Evolutionary conservation across 208 protist genomes (phyloP).

Genomic region (Tritrichomonas foetus): DNA sequence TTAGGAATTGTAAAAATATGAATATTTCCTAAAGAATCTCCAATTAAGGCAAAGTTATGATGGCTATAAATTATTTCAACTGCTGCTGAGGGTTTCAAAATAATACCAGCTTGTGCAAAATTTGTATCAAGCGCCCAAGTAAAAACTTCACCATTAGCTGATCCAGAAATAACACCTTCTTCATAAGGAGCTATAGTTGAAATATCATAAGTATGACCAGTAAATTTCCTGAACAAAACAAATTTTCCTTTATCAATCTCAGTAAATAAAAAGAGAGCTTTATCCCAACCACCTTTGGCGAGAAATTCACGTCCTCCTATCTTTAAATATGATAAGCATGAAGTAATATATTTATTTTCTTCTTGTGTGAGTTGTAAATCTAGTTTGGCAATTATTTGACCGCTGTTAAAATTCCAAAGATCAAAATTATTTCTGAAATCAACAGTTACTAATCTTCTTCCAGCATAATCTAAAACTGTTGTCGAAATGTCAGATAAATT

Average conservation of each 20-base stretch:
- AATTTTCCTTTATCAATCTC: not conserved
- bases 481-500: not conserved
- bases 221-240: not conserved
- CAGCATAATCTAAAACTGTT: not conserved
- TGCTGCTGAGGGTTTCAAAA: not conserved
- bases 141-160: not conserved
- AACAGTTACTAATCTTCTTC: not conserved
- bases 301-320: not conserved
- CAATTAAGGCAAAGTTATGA: not conserved
- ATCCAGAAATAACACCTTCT: not conserved
- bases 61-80: not conserved
- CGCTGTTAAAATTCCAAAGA: conserved; percentile 1
- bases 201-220: not conserved
- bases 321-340: not conserved
- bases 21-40: not conserved
- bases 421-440: not conserved
- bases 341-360: not conserved
- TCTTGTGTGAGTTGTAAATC: too few species aligned
- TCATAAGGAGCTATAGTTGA: not conserved
- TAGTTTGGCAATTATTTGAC: too few species aligned
- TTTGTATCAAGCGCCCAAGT: not conserved
- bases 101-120: not conserved
- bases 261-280: not conserved
- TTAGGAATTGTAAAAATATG: not conserved
- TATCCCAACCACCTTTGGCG: not conserved